Evolutionary conservation across 805 yeast genomes (phyloP).

Genomic region (Kazachstania viticola): DNA sequence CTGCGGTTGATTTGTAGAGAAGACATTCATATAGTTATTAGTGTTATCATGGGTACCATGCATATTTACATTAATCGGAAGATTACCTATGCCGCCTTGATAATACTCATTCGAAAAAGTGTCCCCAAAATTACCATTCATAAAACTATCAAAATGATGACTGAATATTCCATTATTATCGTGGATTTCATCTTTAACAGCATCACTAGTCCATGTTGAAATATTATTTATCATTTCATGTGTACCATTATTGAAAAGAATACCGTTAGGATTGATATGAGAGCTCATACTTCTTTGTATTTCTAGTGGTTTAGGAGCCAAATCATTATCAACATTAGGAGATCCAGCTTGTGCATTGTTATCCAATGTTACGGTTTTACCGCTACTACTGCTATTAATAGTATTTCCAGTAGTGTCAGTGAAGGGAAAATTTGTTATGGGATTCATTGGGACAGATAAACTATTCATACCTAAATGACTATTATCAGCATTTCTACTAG

Average conservation of each 20-base stretch:
- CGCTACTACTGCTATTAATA: too few species aligned
- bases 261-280: constrained; percentile 1
- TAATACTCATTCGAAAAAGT: too few species aligned
- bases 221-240: constrained; percentile 51
- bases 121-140: background rate
- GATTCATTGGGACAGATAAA: background rate
- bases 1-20: too few species aligned
- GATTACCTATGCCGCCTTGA: background rate
- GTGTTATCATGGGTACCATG: too few species aligned
- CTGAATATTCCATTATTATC: constrained; percentile 3
- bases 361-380: background rate
- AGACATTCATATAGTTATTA: too few species aligned
- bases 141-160: too few species aligned
- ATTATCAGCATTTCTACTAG: background rate
- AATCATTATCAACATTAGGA: background rate
- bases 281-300: background rate
- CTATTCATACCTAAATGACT: background rate
- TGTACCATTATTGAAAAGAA: constrained; percentile 30
- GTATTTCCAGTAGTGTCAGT: too few species aligned
- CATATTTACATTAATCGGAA: background rate
- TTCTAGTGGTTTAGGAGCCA: background rate
- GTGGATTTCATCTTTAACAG: constrained; percentile 14
- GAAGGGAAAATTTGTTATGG: too few species aligned
- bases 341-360: background rate
- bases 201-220: constrained; percentile 41